Percentiles rank a stretch among this genome's conserved stretches.
phyloP scores from a whole-genome alignment of 1,284 basidiomycete species.

The Crucibulum cyathiforme region DNA sequence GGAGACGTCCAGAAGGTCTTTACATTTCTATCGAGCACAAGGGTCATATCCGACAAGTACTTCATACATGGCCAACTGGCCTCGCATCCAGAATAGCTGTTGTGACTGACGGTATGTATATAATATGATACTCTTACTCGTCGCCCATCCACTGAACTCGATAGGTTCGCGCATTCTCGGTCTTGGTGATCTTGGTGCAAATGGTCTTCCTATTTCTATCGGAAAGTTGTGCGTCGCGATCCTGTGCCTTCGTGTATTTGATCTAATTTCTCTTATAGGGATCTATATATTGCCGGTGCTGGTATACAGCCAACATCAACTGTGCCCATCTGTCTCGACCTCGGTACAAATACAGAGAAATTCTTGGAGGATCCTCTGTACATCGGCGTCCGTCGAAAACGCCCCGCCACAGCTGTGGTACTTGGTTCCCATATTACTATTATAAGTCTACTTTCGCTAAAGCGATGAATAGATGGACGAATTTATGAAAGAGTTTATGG shows the following conservation, averaged over 20 bases:
- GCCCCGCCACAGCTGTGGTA: conserved; percentile 59
- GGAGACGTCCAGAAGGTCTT: conserved; percentile 72
- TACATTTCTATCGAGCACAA: conserved; percentile 79
- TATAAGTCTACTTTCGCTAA: neutral
- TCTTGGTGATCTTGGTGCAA: conserved; percentile 79
- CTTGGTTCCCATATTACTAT: neutral
- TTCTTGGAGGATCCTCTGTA: conserved; percentile 83
- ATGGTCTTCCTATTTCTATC: conserved; percentile 79
- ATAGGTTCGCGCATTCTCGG: conserved; percentile 80
- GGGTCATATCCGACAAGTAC: conserved; percentile 66
- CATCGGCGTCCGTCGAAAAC: conserved; percentile 70
- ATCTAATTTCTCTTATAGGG: conserved; percentile 32
- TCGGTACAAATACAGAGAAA: conserved; percentile 81
- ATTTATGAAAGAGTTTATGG: conserved; percentile 87
- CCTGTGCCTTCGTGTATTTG: too few species aligned
- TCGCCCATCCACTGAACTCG: conserved; percentile 5
- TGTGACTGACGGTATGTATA: conserved; percentile 72
- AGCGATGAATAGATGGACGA: conserved; percentile 58
- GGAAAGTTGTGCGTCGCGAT: conserved; percentile 70
- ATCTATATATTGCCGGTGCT: conserved; percentile 79
- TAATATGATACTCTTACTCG: neutral
- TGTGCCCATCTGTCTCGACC: conserved; percentile 75
- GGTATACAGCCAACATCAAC: conserved; percentile 62
- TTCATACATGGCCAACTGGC: conserved; percentile 64
- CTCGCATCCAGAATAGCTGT: conserved; percentile 69